phyloP scores from a whole-genome alignment of 1,139 yeast species.

The Arxiozyma telluris region DNA sequence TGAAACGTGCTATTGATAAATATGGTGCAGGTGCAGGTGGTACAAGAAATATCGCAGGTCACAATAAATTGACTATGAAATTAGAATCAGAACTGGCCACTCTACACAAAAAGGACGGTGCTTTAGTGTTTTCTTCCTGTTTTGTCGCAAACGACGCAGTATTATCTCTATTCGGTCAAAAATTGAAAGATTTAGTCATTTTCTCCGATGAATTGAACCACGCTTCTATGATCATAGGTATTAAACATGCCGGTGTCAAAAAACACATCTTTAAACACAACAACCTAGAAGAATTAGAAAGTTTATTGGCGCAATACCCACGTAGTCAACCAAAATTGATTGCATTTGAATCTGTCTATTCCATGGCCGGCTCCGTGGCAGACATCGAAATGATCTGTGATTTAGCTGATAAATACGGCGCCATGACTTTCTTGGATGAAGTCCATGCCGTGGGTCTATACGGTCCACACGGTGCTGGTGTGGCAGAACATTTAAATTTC shows the following conservation, averaged over 20 bases:
- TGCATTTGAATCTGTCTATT: conserved; percentile 94
- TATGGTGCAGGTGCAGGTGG: conserved; percentile 99
- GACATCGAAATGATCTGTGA: conserved; percentile 91
- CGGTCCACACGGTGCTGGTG: conserved; percentile 99
- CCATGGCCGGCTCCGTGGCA: conserved; percentile 97
- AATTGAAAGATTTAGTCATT: conserved; percentile 79
- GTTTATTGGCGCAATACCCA: conserved; percentile 69
- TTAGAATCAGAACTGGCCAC: conserved; percentile 83
- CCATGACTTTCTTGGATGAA: conserved; percentile 91
- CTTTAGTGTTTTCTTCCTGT: conserved; percentile 90
- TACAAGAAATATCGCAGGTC: conserved; percentile 97
- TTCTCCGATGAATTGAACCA: conserved; percentile 91
- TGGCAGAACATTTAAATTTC: conserved; percentile 90
- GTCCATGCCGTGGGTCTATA: conserved; percentile 99
- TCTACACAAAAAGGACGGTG: conserved; percentile 90
- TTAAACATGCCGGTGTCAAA: conserved; percentile 77
- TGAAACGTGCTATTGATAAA: conserved; percentile 73
- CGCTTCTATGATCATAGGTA: conserved; percentile 96
- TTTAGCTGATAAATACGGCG: conserved; percentile 94
- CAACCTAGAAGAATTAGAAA: conserved; percentile 74
- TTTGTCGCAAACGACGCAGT: conserved; percentile 96
- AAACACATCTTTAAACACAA: conserved; percentile 91
- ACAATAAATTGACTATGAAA: conserved; percentile 76
- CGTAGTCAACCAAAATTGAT: conserved; percentile 80
- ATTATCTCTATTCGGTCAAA: conserved; percentile 83